Evolutionary conservation across 352 stramenopile genomes (phyloP).

Genomic region (Globisporangium acanthophoron): DNA sequence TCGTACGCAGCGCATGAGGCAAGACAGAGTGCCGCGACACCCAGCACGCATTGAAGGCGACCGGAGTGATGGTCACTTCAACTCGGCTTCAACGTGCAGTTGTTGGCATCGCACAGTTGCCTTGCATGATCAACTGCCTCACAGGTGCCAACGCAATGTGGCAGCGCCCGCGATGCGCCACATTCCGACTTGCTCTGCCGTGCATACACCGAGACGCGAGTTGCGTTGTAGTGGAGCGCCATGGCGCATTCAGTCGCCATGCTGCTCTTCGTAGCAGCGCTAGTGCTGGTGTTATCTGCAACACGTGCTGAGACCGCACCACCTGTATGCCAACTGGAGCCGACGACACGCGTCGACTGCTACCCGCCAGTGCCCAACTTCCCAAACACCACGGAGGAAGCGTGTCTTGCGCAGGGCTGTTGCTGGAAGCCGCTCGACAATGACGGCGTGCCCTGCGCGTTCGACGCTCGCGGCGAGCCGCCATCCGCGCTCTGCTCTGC

Average conservation of each 20-base stretch:
- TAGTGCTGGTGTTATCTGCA: background rate
- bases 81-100: too few relatives aligned
- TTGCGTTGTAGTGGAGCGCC: background rate
- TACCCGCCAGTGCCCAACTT: constrained; percentile 60
- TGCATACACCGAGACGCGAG: too few relatives aligned
- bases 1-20: too few relatives aligned
- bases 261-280: background rate
- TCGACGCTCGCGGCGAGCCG: constrained; percentile 26
- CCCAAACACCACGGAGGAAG: constrained; percentile 64
- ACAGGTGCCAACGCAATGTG: background rate
- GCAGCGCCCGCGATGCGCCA: background rate
- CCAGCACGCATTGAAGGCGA: too few relatives aligned
- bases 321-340: background rate
- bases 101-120: too few relatives aligned
- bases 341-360: constrained; percentile 49
- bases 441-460: constrained; percentile 54
- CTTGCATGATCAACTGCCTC: too few relatives aligned
- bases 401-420: constrained; percentile 78
- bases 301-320: background rate
- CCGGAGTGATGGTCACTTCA: too few relatives aligned
- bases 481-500: constrained; percentile 17
- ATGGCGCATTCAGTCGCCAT: background rate
- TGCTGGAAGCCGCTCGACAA: constrained; percentile 73
- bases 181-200: background rate
- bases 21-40: too few relatives aligned